Percentiles rank a stretch among this genome's conserved stretches.
These are phyloP conservation scores for Lathyrus oleraceus DNA, from an alignment of 306 rosid species.

Conservation along the genomic window DNA sequence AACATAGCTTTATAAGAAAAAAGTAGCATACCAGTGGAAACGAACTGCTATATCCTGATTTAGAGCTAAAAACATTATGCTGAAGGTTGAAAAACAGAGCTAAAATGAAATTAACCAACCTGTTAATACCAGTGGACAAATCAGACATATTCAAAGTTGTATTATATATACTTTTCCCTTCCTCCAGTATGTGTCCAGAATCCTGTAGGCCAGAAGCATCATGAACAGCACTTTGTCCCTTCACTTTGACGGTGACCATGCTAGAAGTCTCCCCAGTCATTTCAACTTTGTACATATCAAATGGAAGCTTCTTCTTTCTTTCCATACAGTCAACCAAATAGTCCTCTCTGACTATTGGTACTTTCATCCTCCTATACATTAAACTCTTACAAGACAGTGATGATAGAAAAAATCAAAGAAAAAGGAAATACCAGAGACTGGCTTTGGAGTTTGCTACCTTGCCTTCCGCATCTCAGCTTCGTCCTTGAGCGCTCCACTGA, in stretches of 20 bases:
- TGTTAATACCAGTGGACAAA: constrained; percentile 81
- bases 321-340: constrained; percentile 81
- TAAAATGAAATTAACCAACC: constrained; percentile 47
- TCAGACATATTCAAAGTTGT: constrained; percentile 94
- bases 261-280: constrained; percentile 67
- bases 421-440: constrained; percentile 31
- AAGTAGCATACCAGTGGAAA: constrained; percentile 18
- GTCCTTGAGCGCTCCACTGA: constrained; percentile 60
- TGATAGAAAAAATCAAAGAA: constrained; percentile 19
- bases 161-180: constrained; percentile 80
- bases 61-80: constrained; percentile 18
- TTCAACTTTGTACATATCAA: constrained; percentile 77
- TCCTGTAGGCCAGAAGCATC: constrained; percentile 90
- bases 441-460: constrained; percentile 50
- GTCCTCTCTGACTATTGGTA: constrained; percentile 86
- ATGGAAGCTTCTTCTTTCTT: constrained; percentile 77
- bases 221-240: constrained; percentile 88
- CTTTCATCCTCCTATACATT: constrained; percentile 76
- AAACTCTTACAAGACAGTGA: constrained; percentile 31
- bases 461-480: constrained; percentile 82
- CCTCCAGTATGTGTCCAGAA: constrained; percentile 90
- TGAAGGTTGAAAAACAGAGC: constrained; percentile 25
- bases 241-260: constrained; percentile 91
- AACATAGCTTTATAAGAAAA: constrained; percentile 23
- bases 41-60: not conserved